Evolutionary conservation across 2,329 filamentous ascomycete genomes (phyloP).

Genomic region (Fusarium sororula): DNA sequence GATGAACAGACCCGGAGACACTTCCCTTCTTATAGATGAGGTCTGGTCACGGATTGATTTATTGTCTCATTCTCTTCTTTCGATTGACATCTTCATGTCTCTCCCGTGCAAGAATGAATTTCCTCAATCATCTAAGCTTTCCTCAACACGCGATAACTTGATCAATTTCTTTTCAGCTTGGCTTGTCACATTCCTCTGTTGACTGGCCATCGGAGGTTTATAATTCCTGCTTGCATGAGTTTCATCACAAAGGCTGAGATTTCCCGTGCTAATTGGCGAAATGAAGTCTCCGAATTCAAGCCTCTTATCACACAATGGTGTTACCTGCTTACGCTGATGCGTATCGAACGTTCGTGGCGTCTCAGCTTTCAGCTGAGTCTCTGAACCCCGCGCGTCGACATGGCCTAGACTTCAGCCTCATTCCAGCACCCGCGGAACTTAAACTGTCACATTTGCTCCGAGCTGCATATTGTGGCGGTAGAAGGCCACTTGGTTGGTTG

Average conservation of each 20-base stretch:
- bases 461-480: neutral
- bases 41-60: neutral
- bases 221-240: neutral
- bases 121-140: neutral
- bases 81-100: rapidly evolving
- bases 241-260: neutral
- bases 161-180: neutral
- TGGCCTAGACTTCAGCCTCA: neutral
- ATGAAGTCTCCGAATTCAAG: neutral
- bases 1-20: neutral
- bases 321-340: neutral
- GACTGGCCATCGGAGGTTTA: neutral
- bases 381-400: neutral
- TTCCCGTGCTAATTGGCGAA: neutral
- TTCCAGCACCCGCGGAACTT: neutral
- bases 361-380: neutral
- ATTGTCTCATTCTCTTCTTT: neutral
- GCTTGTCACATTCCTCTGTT: neutral
- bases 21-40: neutral
- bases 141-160: neutral
- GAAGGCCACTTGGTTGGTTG: neutral
- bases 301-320: neutral
- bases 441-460: neutral
- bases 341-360: neutral
- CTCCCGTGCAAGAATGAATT: neutral